These are phyloP conservation scores for Dittrichia graveolens DNA, from an alignment of 129 eudicot species.

Conservation along the genomic window DNA sequence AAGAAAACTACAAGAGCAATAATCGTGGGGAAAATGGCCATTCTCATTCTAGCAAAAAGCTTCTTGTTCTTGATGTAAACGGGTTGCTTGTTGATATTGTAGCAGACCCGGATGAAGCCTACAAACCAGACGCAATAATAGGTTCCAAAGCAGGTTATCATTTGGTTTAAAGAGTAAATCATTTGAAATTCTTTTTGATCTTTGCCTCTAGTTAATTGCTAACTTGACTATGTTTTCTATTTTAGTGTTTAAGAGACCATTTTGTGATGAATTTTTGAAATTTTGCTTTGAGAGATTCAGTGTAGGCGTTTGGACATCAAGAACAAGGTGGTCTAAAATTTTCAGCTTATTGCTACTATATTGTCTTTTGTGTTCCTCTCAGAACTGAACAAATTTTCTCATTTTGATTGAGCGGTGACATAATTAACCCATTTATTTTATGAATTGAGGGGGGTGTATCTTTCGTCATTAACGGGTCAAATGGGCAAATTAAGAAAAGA, in stretches of 20 bases:
- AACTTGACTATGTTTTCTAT: constrained; percentile 24
- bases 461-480: not conserved
- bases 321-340: constrained; percentile 53
- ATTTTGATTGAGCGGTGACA: not conserved
- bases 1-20: constrained; percentile 15
- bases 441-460: not conserved
- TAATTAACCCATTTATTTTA: not conserved
- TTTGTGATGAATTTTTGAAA: constrained; percentile 79
- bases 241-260: constrained; percentile 88
- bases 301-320: constrained; percentile 94
- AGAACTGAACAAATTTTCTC: not conserved
- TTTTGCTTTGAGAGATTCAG: constrained; percentile 81
- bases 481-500: not conserved
- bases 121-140: constrained; percentile 48
- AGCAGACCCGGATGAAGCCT: constrained; percentile 40
- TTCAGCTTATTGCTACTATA: not conserved
- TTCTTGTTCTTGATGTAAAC: constrained; percentile 89
- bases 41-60: constrained; percentile 50
- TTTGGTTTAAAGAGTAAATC: constrained; percentile 6
- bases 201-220: constrained; percentile 13
- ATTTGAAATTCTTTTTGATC: constrained; percentile 7
- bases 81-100: constrained; percentile 81
- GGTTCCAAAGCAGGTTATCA: constrained; percentile 69
- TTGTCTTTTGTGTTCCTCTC: constrained; percentile 12
- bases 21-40: constrained; percentile 20